phyloP scores from a whole-genome alignment of 345 rosid species.

The Salix koriyanagi region DNA sequence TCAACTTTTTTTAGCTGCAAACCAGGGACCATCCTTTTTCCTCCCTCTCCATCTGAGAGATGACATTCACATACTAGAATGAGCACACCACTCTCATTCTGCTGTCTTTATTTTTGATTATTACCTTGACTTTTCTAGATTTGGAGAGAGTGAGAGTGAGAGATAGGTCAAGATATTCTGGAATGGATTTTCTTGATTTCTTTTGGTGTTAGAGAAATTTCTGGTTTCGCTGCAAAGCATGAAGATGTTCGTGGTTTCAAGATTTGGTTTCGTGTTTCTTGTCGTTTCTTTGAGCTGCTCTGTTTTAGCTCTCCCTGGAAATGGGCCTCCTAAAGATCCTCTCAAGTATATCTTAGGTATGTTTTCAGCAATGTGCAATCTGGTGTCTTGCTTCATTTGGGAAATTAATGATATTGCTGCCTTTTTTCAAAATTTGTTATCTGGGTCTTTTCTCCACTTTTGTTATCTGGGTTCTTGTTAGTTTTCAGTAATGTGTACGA shows the following conservation, averaged over 20 bases:
- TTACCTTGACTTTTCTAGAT: conserved; percentile 4
- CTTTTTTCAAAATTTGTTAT: background rate
- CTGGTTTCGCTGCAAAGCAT: background rate
- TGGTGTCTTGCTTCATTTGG: background rate
- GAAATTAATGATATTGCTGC: background rate
- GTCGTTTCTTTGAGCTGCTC: conserved; percentile 26
- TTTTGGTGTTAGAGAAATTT: background rate
- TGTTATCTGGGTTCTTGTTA: conserved; percentile 11
- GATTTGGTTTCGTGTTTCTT: conserved; percentile 16
- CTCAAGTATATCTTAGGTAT: conserved; percentile 61
- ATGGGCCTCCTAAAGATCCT: conserved; percentile 34
- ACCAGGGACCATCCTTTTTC: background rate
- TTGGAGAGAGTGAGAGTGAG: conserved; percentile 5
- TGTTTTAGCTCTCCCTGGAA: conserved; percentile 22
- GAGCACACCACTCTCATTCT: background rate
- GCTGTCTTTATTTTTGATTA: background rate
- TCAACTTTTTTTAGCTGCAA: conserved; percentile 1
- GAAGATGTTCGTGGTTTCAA: conserved; percentile 21
- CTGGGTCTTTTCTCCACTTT: conserved; percentile 2
- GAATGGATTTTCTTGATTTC: conserved; percentile 17
- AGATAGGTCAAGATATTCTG: background rate
- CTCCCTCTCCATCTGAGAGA: background rate
- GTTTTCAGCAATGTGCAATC: background rate
- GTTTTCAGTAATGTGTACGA: background rate
- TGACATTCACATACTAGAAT: background rate